Percentiles rank a stretch among this genome's conserved stretches.
These are phyloP conservation scores for Pseudoturritis turrita DNA, from an alignment of 345 rosid genomes.

Conservation along the genomic window DNA sequence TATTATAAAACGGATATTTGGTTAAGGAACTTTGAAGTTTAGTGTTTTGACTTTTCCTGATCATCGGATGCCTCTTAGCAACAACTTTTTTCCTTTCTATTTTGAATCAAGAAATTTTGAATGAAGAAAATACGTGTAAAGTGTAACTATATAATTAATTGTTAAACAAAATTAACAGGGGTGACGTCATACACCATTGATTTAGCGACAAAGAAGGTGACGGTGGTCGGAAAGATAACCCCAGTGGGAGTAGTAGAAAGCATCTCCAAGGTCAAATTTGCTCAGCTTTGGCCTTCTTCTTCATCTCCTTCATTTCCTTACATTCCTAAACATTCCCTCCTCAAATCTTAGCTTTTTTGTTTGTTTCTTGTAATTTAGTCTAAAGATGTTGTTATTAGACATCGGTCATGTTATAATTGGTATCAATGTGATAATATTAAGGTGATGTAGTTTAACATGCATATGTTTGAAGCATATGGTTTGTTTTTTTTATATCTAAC, in stretches of 20 bases:
- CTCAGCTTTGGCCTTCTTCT: slow-evolving; percentile 69
- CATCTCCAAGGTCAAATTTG: slow-evolving; percentile 76
- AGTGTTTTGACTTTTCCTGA: slow-evolving; percentile 24
- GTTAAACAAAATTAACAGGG: slow-evolving; percentile 37
- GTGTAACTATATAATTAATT: neutral
- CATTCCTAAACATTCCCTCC: slow-evolving; percentile 2
- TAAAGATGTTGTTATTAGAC: neutral
- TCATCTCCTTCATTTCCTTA: slow-evolving; percentile 9
- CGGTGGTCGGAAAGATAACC: slow-evolving; percentile 79
- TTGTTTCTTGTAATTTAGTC: slow-evolving; percentile 8
- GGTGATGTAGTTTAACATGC: neutral
- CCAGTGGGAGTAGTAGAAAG: slow-evolving; percentile 65
- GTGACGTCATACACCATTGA: slow-evolving; percentile 83
- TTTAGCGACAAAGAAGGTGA: slow-evolving; percentile 76
- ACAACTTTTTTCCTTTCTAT: slow-evolving; percentile 1
- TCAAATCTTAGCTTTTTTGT: slow-evolving; percentile 4
- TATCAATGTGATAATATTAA: slow-evolving; percentile 7
- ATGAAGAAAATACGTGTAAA: neutral
- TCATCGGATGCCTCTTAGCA: slow-evolving; percentile 12
- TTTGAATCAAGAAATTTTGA: neutral
- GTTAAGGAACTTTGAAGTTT: slow-evolving; percentile 10
- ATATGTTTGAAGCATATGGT: neutral
- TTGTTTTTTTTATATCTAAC: neutral
- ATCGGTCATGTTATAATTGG: neutral
- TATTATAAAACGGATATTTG: neutral